phyloP scores from a whole-genome alignment of 345 rosid species.

The Melaleuca quinquenervia region DNA sequence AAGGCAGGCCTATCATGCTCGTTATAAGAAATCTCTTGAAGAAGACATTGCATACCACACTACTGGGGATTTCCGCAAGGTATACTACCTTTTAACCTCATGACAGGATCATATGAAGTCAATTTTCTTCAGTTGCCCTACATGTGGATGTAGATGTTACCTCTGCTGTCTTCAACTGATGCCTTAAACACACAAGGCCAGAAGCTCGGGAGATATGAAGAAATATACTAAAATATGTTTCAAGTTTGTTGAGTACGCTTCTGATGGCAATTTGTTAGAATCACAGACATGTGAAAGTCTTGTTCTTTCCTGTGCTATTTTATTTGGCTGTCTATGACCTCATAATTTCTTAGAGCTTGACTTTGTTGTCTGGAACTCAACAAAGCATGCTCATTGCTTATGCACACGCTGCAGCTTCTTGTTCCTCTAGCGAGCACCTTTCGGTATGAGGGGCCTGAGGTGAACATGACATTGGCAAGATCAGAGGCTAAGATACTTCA shows the following conservation, averaged over 20 bases:
- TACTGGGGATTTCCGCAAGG: conserved; percentile 75
- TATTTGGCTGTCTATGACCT: background rate
- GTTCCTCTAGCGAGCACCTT: conserved; percentile 69
- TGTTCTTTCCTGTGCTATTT: background rate
- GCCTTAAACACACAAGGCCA: background rate
- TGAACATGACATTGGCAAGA: conserved; percentile 54
- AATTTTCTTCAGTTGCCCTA: background rate
- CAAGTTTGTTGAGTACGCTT: background rate
- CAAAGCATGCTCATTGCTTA: background rate
- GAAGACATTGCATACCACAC: conserved; percentile 88
- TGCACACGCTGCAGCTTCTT: conserved; percentile 40
- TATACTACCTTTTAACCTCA: background rate
- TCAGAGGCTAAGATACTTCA: conserved; percentile 79
- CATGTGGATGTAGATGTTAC: background rate
- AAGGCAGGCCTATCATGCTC: conserved; percentile 73
- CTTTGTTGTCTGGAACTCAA: background rate
- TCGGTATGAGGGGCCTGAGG: conserved; percentile 79
- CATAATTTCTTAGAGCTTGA: background rate
- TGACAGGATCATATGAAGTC: background rate
- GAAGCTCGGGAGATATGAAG: background rate
- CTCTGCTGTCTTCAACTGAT: background rate
- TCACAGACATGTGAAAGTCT: background rate
- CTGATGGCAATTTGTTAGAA: background rate
- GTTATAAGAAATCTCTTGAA: conserved; percentile 69
- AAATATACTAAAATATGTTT: background rate